A percentile compares a stretch with the other conserved stretches of the same genome.
Conservation (phyloP, 2,329 filamentous ascomycete species). For the Aureobasidium sp. region DNA sequence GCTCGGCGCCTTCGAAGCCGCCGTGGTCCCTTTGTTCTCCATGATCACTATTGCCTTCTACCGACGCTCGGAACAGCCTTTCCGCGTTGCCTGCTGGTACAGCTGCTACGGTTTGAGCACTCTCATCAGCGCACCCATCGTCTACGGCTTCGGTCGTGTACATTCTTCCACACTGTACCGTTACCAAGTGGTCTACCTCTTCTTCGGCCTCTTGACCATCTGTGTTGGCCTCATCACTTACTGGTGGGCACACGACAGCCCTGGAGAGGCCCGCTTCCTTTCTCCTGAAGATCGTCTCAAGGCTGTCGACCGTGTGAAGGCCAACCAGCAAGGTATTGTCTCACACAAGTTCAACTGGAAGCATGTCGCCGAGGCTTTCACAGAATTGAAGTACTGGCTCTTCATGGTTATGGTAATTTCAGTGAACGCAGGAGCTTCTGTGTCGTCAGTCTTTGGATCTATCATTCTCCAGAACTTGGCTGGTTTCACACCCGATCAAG, state of each 20-base stretch:
- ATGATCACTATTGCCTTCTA: conserved; percentile 17
- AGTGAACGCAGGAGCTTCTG: conserved; percentile 13
- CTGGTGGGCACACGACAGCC: conserved; percentile 16
- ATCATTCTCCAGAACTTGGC: conserved; percentile 16
- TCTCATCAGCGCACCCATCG: conserved; percentile 12
- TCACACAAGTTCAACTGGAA: conserved; percentile 40
- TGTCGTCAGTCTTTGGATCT: conserved; percentile 16
- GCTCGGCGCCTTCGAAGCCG: conserved; percentile 19
- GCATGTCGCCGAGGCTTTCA: conserved; percentile 36
- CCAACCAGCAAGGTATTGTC: conserved; percentile 44
- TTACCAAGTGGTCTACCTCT: conserved; percentile 16
- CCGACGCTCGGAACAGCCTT: conserved; percentile 14
- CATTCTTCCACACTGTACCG: conserved; percentile 14
- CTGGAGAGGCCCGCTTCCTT: conserved; percentile 32
- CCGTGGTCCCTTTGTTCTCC: conserved; percentile 14
- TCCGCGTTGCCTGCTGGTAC: conserved; percentile 18
- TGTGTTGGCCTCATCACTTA: conserved; percentile 13
- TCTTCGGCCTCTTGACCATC: conserved; percentile 16
- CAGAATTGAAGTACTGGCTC: conserved; percentile 48
- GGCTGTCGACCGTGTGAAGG: conserved; percentile 44
- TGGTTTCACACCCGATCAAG: conserved; percentile 13
- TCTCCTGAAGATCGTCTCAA: conserved; percentile 40
- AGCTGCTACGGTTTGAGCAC: conserved; percentile 15
- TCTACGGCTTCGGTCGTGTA: conserved; percentile 16
- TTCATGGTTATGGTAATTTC: conserved; percentile 14